Percentiles rank a stretch among this genome's conserved stretches.
Evolutionary conservation across 1,139 yeast genomes (phyloP).

Genomic region (Nadsonia starkeyi-henricii): DNA sequence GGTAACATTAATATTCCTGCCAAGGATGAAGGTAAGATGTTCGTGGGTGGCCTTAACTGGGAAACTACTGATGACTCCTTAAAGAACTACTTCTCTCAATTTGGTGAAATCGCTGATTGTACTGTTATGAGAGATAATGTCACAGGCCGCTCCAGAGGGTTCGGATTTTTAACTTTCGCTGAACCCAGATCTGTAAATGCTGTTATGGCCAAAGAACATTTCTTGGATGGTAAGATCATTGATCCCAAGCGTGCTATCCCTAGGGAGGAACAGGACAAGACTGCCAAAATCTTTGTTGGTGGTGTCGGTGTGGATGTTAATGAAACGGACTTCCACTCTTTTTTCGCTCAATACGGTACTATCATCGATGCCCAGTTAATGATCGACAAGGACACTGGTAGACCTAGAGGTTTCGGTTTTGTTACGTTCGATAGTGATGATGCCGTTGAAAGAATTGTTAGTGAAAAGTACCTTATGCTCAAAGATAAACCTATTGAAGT

Average conservation of each 20-base stretch:
- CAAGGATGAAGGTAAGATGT: constrained; percentile 71
- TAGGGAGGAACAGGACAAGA: constrained; percentile 92
- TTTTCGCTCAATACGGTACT: constrained; percentile 81
- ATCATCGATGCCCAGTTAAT: constrained; percentile 94
- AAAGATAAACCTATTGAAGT: constrained; percentile 92
- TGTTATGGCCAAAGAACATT: constrained; percentile 78
- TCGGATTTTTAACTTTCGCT: constrained; percentile 85
- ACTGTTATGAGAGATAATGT: constrained; percentile 87
- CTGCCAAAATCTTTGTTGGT: constrained; percentile 95
- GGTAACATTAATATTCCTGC: constrained; percentile 29
- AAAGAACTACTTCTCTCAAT: constrained; percentile 71
- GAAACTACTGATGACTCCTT: constrained; percentile 79
- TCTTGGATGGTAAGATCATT: constrained; percentile 88
- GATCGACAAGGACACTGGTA: constrained; percentile 96
- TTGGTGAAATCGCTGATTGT: constrained; percentile 80
- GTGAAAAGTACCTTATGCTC: constrained; percentile 64
- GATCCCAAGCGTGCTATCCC: constrained; percentile 98
- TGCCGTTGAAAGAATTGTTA: constrained; percentile 86
- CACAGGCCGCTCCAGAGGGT: constrained; percentile 92
- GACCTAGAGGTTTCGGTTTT: constrained; percentile 96
- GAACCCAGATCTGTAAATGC: constrained; percentile 74
- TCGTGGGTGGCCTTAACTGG: constrained; percentile 97
- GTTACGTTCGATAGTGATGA: constrained; percentile 92
- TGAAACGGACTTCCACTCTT: constrained; percentile 78
- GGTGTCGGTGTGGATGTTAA: constrained; percentile 95